Base-by-base conservation (phyloP, 2,329 filamentous ascomycete genomes). In the Tolypocladium paradoxum region DNA sequence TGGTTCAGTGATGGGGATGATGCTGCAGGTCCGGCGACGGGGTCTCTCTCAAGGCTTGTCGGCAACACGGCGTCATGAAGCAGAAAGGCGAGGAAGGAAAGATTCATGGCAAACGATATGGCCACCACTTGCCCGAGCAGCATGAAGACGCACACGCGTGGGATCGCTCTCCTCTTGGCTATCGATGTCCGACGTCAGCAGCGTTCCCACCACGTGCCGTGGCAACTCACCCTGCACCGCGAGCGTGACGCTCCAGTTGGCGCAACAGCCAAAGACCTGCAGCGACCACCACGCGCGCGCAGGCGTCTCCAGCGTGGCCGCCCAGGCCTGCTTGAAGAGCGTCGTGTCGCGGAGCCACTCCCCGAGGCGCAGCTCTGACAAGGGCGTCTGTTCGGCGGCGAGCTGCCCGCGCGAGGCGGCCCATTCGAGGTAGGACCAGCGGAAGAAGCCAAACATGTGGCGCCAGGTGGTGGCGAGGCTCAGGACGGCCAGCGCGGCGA, bases 271-370 rank as follows among this genome's bases (percentile, higher is more conserved):
- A 45, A 63, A 64, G 22, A 65, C 64, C 50, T 65, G 62, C 48
- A 60, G 49, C 16, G 61, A 60, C 62, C 62, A 65, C 61, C 60
- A 65, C 5, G 57, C 55, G 20, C 62, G 54, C 6, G 58, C 51
- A 0, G 54, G 54, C 16, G 57, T 61, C 46, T 62, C 58, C 3
- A 64, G 49, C 6, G 59, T 60, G 12, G 61, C 59, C 5, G 55
- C 60, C 63, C 62, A 65, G 0, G 63, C 62, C 56, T 63, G 60
- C 53, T 57, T 56, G 47, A 65, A 65, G 3, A 64, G 57, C 24
- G 54, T 54, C 18, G 63, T 64, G 18, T 64, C 62, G 5, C 56
- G 58, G 8, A 64, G 57, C 62, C 63, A 65, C 24, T 55, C 51
- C 2, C 60, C 60, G 3, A 63, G 51, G 16, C 57, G 48, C 48